These are phyloP conservation scores for Trichophaea hybrida DNA, from an alignment of 2,329 filamentous ascomycete species.

Conservation along the genomic window DNA sequence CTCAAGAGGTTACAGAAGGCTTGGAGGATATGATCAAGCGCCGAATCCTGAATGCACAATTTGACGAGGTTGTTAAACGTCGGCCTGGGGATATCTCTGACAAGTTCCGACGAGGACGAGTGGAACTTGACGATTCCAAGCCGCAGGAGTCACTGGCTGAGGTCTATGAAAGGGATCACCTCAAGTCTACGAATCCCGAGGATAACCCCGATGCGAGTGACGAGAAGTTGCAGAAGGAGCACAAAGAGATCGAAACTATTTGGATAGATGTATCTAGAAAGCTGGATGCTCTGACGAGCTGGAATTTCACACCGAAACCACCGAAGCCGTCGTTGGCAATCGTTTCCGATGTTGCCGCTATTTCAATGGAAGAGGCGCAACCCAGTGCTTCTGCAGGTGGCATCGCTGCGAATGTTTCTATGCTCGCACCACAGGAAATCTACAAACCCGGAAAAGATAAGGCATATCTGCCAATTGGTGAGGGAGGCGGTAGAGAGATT, in stretches of 20 bases:
- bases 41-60: conserved; percentile 75
- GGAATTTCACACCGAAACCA: conserved; percentile 88
- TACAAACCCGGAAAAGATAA: conserved; percentile 65
- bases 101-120: conserved; percentile 51
- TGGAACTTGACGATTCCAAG: conserved; percentile 77
- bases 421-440: conserved; percentile 85
- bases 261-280: conserved; percentile 71
- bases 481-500: conserved; percentile 41
- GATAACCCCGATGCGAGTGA: conserved; percentile 58
- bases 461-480: conserved; percentile 37
- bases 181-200: conserved; percentile 60
- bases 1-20: conserved; percentile 73
- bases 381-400: conserved; percentile 64
- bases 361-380: conserved; percentile 89
- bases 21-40: conserved; percentile 92
- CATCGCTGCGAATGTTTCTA: conserved; percentile 45
- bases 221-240: conserved; percentile 67
- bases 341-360: conserved; percentile 77
- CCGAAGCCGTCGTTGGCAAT: conserved; percentile 69
- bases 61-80: conserved; percentile 77
- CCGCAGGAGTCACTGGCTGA: conserved; percentile 77
- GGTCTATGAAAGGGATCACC: conserved; percentile 84
- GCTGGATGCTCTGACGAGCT: conserved; percentile 79
- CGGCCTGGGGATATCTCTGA: conserved; percentile 56
- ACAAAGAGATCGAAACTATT: conserved; percentile 64